Conservation (phyloP, 768 basidiomycete species). For the Phylloporus arenicola region DNA sequence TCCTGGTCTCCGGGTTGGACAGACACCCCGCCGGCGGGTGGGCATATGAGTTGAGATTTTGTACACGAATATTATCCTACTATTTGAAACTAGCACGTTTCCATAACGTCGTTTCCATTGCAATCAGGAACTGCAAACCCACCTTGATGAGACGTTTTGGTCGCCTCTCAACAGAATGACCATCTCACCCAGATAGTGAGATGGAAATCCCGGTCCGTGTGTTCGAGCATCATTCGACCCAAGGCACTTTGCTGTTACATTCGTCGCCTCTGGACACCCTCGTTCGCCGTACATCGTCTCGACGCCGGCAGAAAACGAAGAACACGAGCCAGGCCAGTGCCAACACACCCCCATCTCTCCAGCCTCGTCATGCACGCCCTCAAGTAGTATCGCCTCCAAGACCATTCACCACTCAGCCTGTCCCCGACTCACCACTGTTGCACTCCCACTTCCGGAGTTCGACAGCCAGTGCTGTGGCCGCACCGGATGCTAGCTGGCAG, state of each 20-base stretch:
- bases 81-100: not conserved
- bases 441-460: conserved; percentile 46
- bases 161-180: conserved; percentile 10
- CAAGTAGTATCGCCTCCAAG: conserved; percentile 9
- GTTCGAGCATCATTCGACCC: conserved; percentile 16
- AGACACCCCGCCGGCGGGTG: conserved; percentile 69
- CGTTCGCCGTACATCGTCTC: conserved; percentile 49
- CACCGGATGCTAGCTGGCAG: conserved; percentile 5
- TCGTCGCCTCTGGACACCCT: conserved; percentile 59
- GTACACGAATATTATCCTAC: not conserved
- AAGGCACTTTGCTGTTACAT: conserved; percentile 29
- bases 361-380: conserved; percentile 5
- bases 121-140: conserved; percentile 5
- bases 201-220: conserved; percentile 14
- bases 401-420: conserved; percentile 2
- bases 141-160: conserved; percentile 1
- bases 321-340: conserved; percentile 1
- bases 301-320: conserved; percentile 26
- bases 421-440: conserved; percentile 43
- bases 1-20: conserved; percentile 58
- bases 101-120: not conserved
- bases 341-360: conserved; percentile 11
- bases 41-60: conserved; percentile 47
- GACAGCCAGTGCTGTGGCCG: conserved; percentile 28
- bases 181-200: conserved; percentile 6